Percentiles rank a stretch among this genome's conserved stretches.
Evolutionary conservation across 495 filamentous ascomycete species (phyloP).

Genomic region (Baudoinia panamericana): DNA sequence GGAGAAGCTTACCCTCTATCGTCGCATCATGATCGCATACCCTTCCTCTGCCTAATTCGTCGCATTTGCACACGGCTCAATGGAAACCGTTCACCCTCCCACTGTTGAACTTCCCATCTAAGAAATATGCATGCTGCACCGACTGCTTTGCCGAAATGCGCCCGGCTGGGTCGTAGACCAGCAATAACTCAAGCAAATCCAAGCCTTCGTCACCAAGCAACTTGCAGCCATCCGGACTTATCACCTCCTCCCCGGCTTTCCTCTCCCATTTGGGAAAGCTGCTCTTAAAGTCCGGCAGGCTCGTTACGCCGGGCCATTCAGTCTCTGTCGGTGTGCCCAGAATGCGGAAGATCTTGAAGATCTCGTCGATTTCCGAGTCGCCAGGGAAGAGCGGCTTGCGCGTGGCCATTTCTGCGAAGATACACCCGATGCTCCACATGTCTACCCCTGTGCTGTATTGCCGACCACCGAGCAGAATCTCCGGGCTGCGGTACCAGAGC

Average conservation of each 20-base stretch:
- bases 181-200: conserved; percentile 72
- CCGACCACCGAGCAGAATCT: conserved; percentile 90
- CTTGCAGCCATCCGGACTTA: conserved; percentile 27
- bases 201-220: conserved; percentile 62
- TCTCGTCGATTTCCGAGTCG: conserved; percentile 98
- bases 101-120: conserved; percentile 27
- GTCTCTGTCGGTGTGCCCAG: conserved; percentile 84
- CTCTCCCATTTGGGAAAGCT: conserved; percentile 94
- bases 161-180: conserved; percentile 88
- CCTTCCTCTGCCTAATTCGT: too few relatives aligned
- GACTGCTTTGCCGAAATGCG: conserved; percentile 95
- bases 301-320: conserved; percentile 89
- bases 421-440: conserved; percentile 98
- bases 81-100: conserved; percentile 20
- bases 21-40: too few relatives aligned
- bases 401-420: conserved; percentile 99
- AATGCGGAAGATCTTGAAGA: conserved; percentile 97
- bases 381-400: conserved; percentile 94
- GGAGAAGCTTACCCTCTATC: too few relatives aligned
- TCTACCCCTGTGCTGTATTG: conserved; percentile 98
- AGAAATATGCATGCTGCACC: conserved; percentile 84
- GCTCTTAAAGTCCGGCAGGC: conserved; percentile 93
- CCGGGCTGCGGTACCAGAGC: conserved; percentile 94
- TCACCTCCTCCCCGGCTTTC: conserved; percentile 45
- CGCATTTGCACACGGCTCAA: too few relatives aligned